Conservation (phyloP, 306 rosid species). For the Lupinus albus region DNA sequence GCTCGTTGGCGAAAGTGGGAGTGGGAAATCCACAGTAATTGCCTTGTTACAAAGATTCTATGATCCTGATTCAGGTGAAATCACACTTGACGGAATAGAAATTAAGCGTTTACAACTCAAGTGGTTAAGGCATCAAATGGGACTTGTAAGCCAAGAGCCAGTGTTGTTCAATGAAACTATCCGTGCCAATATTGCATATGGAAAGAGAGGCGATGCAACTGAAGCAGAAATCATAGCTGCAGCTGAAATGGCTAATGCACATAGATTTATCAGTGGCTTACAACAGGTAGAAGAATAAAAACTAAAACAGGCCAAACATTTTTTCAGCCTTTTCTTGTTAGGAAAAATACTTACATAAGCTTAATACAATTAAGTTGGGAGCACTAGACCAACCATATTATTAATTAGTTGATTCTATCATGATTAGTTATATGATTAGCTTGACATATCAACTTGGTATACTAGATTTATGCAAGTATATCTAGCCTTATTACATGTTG, state of each 20-base stretch:
- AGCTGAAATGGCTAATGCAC: conserved; percentile 81
- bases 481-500: not conserved
- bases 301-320: not conserved
- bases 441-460: not conserved
- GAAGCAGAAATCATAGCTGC: conserved; percentile 78
- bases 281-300: conserved; percentile 54
- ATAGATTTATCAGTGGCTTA: conserved; percentile 72
- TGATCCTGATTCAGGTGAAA: conserved; percentile 79
- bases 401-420: no score
- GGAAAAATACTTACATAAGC: not conserved
- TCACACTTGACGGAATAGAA: conserved; percentile 75
- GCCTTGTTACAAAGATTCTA: conserved; percentile 83
- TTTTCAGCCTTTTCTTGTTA: not conserved
- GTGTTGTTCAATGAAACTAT: conserved; percentile 73
- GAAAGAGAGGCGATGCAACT: conserved; percentile 73
- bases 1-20: conserved; percentile 93
- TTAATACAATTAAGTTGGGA: not conserved
- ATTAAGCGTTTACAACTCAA: conserved; percentile 58
- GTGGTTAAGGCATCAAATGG: conserved; percentile 96
- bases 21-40: conserved; percentile 85
- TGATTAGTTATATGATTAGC: no score
- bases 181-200: conserved; percentile 84
- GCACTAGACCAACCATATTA: no score
- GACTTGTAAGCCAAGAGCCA: conserved; percentile 88
- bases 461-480: no score